A percentile compares a stretch with the other conserved stretches of the same genome.
Conservation (phyloP, 345 rosid species). For the Eucalyptus globulus region DNA sequence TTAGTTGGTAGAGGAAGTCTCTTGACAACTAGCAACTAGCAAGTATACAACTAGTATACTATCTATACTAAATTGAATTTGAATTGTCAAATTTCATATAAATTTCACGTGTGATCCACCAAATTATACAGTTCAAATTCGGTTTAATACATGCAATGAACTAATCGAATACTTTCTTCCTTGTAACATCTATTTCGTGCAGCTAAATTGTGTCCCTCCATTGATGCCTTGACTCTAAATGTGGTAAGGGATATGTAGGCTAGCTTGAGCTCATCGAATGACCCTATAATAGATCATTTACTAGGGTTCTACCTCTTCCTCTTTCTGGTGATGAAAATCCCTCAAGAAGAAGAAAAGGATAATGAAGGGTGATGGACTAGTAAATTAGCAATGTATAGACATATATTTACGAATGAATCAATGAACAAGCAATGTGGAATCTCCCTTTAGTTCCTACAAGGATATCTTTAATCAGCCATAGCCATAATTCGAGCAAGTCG, state of each 20-base stretch:
- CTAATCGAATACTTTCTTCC: not conserved
- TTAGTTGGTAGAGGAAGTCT: not conserved
- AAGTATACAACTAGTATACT: not conserved
- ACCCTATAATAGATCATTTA: not conserved
- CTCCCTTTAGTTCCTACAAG: not conserved
- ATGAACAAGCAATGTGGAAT: not conserved
- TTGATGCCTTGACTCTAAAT: not conserved
- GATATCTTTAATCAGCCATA: not conserved
- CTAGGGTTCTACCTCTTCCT: not conserved
- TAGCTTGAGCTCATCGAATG: not conserved
- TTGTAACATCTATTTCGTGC: accelerated
- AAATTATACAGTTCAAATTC: accelerated
- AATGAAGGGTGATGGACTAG: not conserved
- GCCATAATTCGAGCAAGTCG: not conserved
- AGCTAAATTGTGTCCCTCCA: not conserved
- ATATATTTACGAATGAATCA: not conserved
- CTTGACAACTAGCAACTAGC: not conserved
- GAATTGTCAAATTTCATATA: not conserved
- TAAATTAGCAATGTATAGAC: not conserved
- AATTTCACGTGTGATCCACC: not conserved
- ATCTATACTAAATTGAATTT: not conserved
- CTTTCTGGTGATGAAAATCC: not conserved
- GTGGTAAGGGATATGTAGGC: not conserved
- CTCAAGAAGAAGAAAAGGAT: not conserved
- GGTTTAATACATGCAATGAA: not conserved